Evolutionary conservation across 1,284 basidiomycete species (phyloP).

Genomic region (Cryptococcus sp.): DNA sequence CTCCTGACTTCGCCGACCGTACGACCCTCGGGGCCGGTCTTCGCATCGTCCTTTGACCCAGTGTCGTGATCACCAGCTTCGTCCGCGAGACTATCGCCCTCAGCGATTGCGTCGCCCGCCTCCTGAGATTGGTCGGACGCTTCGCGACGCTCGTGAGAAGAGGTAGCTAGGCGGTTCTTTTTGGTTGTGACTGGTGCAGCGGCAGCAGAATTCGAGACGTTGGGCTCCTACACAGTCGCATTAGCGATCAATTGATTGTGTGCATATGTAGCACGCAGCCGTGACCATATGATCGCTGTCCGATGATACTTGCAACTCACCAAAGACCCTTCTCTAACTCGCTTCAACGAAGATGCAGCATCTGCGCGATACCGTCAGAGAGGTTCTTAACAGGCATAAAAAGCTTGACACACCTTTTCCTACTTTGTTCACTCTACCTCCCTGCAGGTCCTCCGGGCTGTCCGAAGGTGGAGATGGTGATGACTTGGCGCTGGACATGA

Average conservation of each 20-base stretch:
- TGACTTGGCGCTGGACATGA: constrained; percentile 12
- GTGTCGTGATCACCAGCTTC: constrained; percentile 7
- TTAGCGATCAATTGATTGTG: background rate
- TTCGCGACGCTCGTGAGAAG: constrained; percentile 7
- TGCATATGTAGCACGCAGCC: background rate
- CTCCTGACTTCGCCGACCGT: constrained; percentile 49
- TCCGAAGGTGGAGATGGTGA: constrained; percentile 15
- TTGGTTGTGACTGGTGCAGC: constrained; percentile 36
- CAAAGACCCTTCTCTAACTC: constrained; percentile 48
- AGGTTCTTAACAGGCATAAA: background rate
- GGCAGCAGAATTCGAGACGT: constrained; percentile 14
- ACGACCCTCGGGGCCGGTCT: constrained; percentile 9
- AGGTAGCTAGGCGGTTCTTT: constrained; percentile 46
- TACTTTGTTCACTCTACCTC: no score
- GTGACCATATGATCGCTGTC: background rate
- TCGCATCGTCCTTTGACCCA: constrained; percentile 10
- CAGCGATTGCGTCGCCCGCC: constrained; percentile 10
- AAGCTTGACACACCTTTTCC: constrained; percentile 6
- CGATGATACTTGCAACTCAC: constrained; percentile 20
- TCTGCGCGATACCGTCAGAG: constrained; percentile 4
- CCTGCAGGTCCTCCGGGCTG: background rate
- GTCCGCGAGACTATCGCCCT: constrained; percentile 3
- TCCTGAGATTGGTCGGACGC: constrained; percentile 8
- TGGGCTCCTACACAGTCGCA: constrained; percentile 22
- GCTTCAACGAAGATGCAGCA: constrained; percentile 37